Conservation (phyloP, 2,329 filamentous ascomycete genomes). For the Calonectria leucothoes region DNA sequence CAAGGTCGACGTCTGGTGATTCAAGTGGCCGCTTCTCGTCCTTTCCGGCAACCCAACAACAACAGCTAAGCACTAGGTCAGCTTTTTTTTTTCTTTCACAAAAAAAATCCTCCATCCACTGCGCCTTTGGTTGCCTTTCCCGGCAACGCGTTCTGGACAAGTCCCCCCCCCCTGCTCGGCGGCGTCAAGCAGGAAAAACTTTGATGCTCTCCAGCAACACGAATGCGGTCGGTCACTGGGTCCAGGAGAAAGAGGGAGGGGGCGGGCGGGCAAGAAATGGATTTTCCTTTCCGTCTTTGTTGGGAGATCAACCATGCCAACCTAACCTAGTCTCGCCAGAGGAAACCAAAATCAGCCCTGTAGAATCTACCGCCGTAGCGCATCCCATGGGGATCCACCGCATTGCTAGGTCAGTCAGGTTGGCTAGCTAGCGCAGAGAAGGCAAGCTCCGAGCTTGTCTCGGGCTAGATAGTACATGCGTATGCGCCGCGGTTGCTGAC, state of each 20-base stretch:
- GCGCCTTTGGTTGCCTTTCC: conserved; percentile 1
- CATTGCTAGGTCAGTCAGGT: not conserved
- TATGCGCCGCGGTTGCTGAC: conserved; percentile 2
- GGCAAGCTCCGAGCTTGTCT: not conserved
- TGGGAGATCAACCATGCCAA: not conserved
- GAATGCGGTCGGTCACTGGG: not conserved
- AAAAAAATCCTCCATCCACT: not conserved
- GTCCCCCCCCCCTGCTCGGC: conserved; percentile 1
- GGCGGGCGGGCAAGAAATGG: not conserved
- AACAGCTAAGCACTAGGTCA: conserved; percentile 29
- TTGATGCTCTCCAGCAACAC: not conserved
- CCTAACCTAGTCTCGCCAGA: conserved; percentile 9
- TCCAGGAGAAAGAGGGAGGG: too few species aligned
- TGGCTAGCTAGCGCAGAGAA: not conserved
- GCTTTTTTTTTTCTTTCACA: too few species aligned
- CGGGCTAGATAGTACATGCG: not conserved
- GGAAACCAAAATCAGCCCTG: conserved; percentile 21
- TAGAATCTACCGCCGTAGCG: not conserved
- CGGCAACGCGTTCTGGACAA: conserved; percentile 22
- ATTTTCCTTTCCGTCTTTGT: not conserved
- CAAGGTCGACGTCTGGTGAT: not conserved
- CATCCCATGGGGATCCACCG: conserved; percentile 12
- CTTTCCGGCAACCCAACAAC: conserved; percentile 5
- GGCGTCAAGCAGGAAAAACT: conserved; percentile 11
- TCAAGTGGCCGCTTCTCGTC: not conserved